Conservation (phyloP, 768 basidiomycete genomes). For the Lactifluus rugatus region DNA sequence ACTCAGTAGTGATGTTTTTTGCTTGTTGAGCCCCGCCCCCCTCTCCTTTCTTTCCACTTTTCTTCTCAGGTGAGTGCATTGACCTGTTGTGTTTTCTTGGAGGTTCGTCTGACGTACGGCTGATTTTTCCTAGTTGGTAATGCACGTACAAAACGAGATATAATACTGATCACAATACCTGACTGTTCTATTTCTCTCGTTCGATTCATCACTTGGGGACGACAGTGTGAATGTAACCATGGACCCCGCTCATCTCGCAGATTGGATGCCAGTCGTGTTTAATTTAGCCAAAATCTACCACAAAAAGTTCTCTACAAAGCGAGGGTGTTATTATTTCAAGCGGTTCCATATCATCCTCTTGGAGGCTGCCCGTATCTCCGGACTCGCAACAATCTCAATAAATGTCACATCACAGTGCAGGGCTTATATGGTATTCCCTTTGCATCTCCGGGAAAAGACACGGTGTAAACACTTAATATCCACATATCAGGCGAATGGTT, state of each 20-base stretch:
- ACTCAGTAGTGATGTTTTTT: constrained; percentile 39
- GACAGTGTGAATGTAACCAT: neutral
- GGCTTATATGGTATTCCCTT: neutral
- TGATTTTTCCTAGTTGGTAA: neutral
- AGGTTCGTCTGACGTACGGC: neutral
- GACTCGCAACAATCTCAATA: neutral
- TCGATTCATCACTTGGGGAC: neutral
- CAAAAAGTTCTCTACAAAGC: neutral
- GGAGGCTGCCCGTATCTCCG: neutral
- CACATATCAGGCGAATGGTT: neutral
- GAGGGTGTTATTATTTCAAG: neutral
- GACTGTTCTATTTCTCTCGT: neutral
- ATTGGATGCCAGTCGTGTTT: neutral
- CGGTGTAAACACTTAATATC: neutral
- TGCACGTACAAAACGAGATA: neutral
- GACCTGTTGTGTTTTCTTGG: neutral
- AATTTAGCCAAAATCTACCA: neutral
- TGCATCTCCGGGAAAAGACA: neutral
- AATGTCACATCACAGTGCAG: neutral
- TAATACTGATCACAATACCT: neutral
- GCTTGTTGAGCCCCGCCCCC: neutral
- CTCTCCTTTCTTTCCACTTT: neutral
- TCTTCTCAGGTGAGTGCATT: neutral
- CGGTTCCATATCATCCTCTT: neutral
- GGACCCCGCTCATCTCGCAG: neutral